Evolutionary conservation across 441 rosid species (phyloP), one percentile per base, ranked within the genome.

Genomic region (Metrosideros polymorpha): DNA sequence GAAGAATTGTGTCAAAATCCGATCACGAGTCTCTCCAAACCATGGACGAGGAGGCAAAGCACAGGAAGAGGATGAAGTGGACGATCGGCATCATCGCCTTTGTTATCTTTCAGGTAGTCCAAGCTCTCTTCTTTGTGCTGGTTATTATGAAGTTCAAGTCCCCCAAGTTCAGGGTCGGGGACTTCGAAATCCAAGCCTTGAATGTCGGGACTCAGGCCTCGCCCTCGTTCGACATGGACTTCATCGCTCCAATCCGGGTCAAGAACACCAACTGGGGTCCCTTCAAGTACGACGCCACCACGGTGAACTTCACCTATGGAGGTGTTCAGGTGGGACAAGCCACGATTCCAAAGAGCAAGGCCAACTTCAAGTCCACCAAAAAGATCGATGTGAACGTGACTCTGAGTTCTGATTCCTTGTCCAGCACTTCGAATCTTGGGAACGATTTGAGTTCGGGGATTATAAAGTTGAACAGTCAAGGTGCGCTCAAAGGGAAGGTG

Each of bases 211-310:
- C 84, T 50, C 86, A 84, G 47, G 57, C 87, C 43, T 30, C 84
- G 2, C 86, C 86, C 61, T 55, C 79, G 2, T 55, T 87, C 54
- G 15, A 87, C 77, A 84, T 87, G 86, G 42, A 17, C 22, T 84
- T 87, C 4, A 2, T 17, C 18, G 84, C 88, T 3, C 86, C 86
- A 0, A 76, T 87, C 10, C 55, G 84, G 49, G 39, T 87, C 56
- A 84, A 84, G 86, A 87, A 87, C 75, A 53, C 82, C 24, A 84
- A 87, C 56, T 87, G 84, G 39, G 86, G 88, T n/a, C 88, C 86
- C 27, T 87, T 63, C 86, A 87, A 84, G 86, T 87, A 83, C n/a
- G 84, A 84, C 7, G 84, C 83, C 42, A 45, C 86, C 39, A 71
- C 57, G 2, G 66, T 87, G 9, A 43, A 54, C 35, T 83, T 87